Evolutionary conservation across 192 early-diverging fungal species (phyloP), one percentile per base, ranked within the genome.

Genomic region (Obelidium mucronatum): DNA sequence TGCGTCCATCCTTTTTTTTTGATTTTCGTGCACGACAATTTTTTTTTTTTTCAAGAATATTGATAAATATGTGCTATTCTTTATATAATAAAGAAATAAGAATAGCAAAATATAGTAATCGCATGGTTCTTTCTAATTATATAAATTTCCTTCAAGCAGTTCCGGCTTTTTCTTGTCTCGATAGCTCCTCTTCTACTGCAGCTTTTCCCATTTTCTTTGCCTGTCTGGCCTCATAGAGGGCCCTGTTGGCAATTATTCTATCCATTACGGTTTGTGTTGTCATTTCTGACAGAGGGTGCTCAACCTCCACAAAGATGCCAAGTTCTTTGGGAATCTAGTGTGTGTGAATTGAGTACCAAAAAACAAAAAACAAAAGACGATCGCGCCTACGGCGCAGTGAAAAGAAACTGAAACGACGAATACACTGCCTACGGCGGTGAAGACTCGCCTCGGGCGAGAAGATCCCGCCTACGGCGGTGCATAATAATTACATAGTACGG

Each of bases 241-340:
- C 89, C 54, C 94, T 87, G 82, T 95, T 92, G 33, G 87, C 92
- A 64, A 98, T 92, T 77, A 98, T 96, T 40, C 97, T 90, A 67
- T 91, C 84, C 71, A 98, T 95, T 64, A 98, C 96, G 5, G 88
- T 84, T 52, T 93, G 88, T 22, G 95, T 96, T 22, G 94, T 95
- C 63, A 96, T 83, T 73, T 89, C 87, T 53, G 88, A 88, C 31
- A 86, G 83, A 35, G 93, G 91, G 60, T 93, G 92, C 37, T 93
- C 90, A 53, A 97, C 90, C 81, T 94, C 90, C 58, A 78, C 77
- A 80, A 93, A 96, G 76, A 97, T 94, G 39, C 86, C 90, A 53
- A 87, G 84, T 51, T 86, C 76, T 83, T 93, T 96, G 40, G 96
- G 92, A 40, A 97, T 75, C 87, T 87, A 77, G 67, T 11, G 19